These are phyloP conservation scores for Massarina eburnea DNA, from an alignment of 2,329 filamentous ascomycete species.

Conservation along the genomic window DNA sequence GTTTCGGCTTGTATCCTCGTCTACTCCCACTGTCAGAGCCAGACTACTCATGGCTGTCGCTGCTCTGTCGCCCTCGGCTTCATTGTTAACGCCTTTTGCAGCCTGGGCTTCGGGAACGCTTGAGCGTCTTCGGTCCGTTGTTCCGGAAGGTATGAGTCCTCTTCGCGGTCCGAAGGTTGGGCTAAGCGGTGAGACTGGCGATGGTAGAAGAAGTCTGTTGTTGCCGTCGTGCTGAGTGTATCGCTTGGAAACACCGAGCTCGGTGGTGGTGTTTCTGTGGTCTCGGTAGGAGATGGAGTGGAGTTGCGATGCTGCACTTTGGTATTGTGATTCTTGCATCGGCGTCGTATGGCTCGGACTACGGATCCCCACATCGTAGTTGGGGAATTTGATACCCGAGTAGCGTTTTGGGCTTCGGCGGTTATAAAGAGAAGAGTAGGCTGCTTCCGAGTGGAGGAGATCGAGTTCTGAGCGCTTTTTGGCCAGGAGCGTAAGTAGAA, in stretches of 20 bases:
- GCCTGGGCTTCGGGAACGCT: background rate
- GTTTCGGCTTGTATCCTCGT: background rate
- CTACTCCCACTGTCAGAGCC: background rate
- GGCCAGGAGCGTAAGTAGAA: constrained; percentile 10
- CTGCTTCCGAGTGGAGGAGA: constrained; percentile 7
- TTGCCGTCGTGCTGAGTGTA: background rate
- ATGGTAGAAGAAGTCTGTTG: background rate
- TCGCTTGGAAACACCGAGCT: background rate
- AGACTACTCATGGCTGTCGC: background rate
- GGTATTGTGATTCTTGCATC: background rate
- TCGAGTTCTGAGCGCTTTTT: constrained; percentile 13
- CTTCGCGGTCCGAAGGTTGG: constrained; percentile 17
- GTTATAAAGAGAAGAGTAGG: background rate
- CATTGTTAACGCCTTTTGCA: background rate
- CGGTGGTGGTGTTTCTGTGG: background rate
- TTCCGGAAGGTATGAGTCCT: constrained; percentile 9
- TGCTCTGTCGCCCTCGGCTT: background rate
- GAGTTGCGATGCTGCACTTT: background rate
- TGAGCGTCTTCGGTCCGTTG: constrained; percentile 10
- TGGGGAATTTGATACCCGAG: constrained; percentile 3
- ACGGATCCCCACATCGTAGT: constrained; percentile 5
- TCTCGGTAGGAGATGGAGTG: background rate
- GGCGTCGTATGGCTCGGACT: constrained; percentile 1
- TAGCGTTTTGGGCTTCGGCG: background rate
- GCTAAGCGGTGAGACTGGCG: constrained; percentile 10